phyloP scores from a whole-genome alignment of 345 rosid species.

The Eutrema yunnanense region DNA sequence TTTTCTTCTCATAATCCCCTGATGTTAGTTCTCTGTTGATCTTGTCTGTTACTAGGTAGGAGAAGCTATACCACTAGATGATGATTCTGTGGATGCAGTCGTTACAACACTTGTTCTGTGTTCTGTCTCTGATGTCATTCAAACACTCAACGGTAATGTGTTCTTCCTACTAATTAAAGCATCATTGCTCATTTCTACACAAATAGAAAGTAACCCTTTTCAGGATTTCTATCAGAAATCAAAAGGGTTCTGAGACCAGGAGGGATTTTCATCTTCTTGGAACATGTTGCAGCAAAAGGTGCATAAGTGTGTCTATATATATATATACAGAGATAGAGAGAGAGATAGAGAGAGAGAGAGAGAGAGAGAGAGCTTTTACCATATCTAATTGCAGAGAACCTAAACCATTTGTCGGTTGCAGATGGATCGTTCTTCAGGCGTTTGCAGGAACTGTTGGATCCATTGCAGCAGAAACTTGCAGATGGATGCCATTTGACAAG shows the following conservation, averaged over 20 bases:
- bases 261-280: slow-evolving; percentile 67
- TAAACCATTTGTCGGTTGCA: neutral
- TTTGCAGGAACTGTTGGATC: slow-evolving; percentile 53
- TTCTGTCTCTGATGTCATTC: slow-evolving; percentile 60
- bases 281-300: slow-evolving; percentile 90
- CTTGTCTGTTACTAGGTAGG: slow-evolving; percentile 48
- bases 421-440: slow-evolving; percentile 26
- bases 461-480: slow-evolving; percentile 53
- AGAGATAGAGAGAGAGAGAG: neutral
- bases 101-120: slow-evolving; percentile 79
- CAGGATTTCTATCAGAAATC: slow-evolving; percentile 40
- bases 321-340: neutral
- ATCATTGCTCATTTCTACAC: neutral
- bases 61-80: slow-evolving; percentile 65
- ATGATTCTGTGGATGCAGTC: slow-evolving; percentile 74
- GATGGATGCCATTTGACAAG: slow-evolving; percentile 87
- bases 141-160: slow-evolving; percentile 53
- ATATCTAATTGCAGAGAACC: neutral
- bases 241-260: slow-evolving; percentile 78
- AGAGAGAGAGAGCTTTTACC: slow-evolving; percentile 2
- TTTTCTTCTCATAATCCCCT: neutral
- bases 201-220: neutral
- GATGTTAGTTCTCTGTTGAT: neutral
- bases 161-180: neutral
- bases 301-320: neutral